A percentile compares a stretch with the other conserved stretches of the same genome.
These are phyloP conservation scores for Solanum clarkiae DNA, from an alignment of 257 asterid species.

Conservation along the genomic window DNA sequence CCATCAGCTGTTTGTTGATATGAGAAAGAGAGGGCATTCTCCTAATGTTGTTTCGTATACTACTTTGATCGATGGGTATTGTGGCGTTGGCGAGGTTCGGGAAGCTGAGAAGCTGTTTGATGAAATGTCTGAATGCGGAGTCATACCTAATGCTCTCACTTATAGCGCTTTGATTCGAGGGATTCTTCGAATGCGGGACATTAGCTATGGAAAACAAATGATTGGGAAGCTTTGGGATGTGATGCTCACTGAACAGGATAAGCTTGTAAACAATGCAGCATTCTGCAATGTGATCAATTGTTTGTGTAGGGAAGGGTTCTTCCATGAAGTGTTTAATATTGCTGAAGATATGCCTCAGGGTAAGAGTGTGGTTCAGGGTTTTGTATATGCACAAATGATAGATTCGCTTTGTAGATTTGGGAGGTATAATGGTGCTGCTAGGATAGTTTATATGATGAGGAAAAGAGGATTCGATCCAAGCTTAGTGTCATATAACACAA, in stretches of 20 bases:
- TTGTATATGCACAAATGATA: slow-evolving; percentile 68
- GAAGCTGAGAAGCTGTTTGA: slow-evolving; percentile 56
- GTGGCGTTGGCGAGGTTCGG: slow-evolving; percentile 28
- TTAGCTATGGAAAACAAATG: slow-evolving; percentile 33
- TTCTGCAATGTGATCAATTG: slow-evolving; percentile 49
- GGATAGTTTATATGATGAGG: slow-evolving; percentile 79
- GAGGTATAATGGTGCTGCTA: slow-evolving; percentile 80
- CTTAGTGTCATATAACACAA: slow-evolving; percentile 46
- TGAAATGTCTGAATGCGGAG: slow-evolving; percentile 55
- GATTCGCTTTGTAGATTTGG: slow-evolving; percentile 58
- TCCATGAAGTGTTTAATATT: slow-evolving; percentile 56
- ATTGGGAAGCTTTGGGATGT: slow-evolving; percentile 46
- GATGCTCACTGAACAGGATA: slow-evolving; percentile 37
- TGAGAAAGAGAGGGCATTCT: slow-evolving; percentile 49
- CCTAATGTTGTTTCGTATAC: slow-evolving; percentile 68
- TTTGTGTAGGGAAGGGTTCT: slow-evolving; percentile 71
- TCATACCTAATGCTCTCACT: slow-evolving; percentile 41
- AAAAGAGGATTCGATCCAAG: slow-evolving; percentile 59
- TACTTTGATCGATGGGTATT: slow-evolving; percentile 56
- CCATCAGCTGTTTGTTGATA: slow-evolving; percentile 49
- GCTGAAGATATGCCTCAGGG: slow-evolving; percentile 78
- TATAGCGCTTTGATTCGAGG: slow-evolving; percentile 46
- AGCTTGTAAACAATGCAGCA: slow-evolving; percentile 42
- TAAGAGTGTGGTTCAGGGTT: slow-evolving; percentile 39
- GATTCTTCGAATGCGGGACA: slow-evolving; percentile 31